These are phyloP conservation scores for Naganishia liquefaciens DNA, from an alignment of 1,284 basidiomycete species.

Conservation along the genomic window DNA sequence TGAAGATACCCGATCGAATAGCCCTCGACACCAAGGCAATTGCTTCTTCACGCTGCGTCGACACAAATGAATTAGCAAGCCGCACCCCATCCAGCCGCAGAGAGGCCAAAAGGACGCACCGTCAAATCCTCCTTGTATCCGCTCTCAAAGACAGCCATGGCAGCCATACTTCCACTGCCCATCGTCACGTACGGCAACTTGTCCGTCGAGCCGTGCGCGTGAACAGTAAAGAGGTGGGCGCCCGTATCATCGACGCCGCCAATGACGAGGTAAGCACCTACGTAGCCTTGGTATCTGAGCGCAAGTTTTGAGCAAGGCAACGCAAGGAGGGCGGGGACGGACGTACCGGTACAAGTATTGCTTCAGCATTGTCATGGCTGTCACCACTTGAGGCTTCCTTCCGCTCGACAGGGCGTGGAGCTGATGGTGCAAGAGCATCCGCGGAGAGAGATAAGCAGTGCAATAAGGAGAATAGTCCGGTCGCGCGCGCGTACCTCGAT, in stretches of 20 bases:
- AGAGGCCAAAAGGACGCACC: slow-evolving; percentile 56
- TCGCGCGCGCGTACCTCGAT: slow-evolving; percentile 65
- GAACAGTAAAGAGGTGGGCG: slow-evolving; percentile 92
- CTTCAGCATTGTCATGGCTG: slow-evolving; percentile 97
- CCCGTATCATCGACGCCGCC: slow-evolving; percentile 93
- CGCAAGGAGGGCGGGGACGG: slow-evolving; percentile 27
- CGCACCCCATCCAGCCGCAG: neutral
- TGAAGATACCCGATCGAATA: slow-evolving; percentile 95
- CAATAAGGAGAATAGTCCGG: neutral
- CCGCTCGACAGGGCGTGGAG: slow-evolving; percentile 82
- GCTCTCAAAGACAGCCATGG: slow-evolving; percentile 97
- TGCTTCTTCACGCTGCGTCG: slow-evolving; percentile 71
- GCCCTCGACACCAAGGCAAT: slow-evolving; percentile 81
- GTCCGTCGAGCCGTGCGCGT: slow-evolving; percentile 96
- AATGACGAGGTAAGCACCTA: slow-evolving; percentile 95
- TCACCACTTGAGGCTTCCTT: slow-evolving; percentile 83
- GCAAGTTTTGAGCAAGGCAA: neutral
- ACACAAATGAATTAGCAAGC: neutral
- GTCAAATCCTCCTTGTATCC: slow-evolving; percentile 81
- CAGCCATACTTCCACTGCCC: slow-evolving; percentile 93
- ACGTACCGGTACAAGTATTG: slow-evolving; percentile 77
- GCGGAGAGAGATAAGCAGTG: neutral
- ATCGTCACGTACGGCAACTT: slow-evolving; percentile 99
- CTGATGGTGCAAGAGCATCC: slow-evolving; percentile 33
- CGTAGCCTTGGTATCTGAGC: slow-evolving; percentile 84